Conservation (phyloP, 2,329 filamentous ascomycete species). For the Mariannaea elegans region DNA sequence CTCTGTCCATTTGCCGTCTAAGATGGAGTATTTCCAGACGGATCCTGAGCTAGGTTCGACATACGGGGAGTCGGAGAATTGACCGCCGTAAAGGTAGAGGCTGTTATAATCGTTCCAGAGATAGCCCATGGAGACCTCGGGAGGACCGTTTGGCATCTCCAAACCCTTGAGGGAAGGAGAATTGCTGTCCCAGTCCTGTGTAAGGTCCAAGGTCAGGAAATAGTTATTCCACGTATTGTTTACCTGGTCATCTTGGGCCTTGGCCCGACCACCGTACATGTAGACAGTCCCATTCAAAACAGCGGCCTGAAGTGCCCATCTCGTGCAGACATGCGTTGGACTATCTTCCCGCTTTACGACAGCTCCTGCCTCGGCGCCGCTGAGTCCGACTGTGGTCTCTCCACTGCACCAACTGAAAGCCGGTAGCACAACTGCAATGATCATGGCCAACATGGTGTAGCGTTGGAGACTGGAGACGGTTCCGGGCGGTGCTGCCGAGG, state of each 20-base stretch:
- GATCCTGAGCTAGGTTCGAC: constrained; percentile 66
- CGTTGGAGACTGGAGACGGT: constrained; percentile 53
- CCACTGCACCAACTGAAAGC: constrained; percentile 54
- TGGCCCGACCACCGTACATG: constrained; percentile 77
- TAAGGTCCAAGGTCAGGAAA: constrained; percentile 76
- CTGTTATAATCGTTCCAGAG: constrained; percentile 78
- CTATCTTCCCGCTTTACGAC: constrained; percentile 43
- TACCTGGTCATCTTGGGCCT: constrained; percentile 63
- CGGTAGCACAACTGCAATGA: constrained; percentile 61
- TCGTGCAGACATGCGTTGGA: constrained; percentile 62
- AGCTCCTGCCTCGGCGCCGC: constrained; percentile 58
- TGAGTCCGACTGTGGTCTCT: constrained; percentile 48
- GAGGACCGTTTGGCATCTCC: constrained; percentile 72
- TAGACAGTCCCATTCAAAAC: constrained; percentile 80
- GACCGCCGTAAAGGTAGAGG: constrained; percentile 78
- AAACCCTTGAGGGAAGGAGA: constrained; percentile 71
- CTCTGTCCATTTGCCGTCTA: constrained; percentile 68
- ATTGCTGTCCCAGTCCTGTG: constrained; percentile 74
- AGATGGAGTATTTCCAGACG: constrained; percentile 76
- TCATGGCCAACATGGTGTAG: constrained; percentile 57
- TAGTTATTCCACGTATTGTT: constrained; percentile 79
- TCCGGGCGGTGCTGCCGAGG: constrained; percentile 54
- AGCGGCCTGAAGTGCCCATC: constrained; percentile 75
- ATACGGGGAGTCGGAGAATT: constrained; percentile 72
- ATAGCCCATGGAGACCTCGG: constrained; percentile 76